A percentile compares a stretch with the other conserved stretches of the same genome.
Evolutionary conservation across 1,139 yeast genomes (phyloP).

Genomic region (Candida pseudoviswanathii): DNA sequence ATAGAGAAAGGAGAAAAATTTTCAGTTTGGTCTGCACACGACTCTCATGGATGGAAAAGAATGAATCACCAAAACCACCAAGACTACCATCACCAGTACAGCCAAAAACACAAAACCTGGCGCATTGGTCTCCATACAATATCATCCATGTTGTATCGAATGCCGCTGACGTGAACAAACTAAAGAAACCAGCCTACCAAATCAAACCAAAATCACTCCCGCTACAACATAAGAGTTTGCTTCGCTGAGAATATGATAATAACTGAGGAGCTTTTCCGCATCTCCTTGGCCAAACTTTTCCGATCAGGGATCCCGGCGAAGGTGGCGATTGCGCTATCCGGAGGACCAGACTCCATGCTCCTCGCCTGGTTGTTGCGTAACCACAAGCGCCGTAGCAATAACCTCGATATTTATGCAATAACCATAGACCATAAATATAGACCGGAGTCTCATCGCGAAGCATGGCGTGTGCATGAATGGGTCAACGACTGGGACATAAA

Average conservation of each 20-base stretch:
- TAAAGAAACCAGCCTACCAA: too few relatives aligned
- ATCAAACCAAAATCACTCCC: background rate
- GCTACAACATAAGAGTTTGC: too few relatives aligned
- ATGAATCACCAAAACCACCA: background rate
- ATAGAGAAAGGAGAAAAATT: background rate
- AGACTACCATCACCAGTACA: background rate
- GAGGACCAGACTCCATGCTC: constrained; percentile 84
- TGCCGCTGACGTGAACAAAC: too few relatives aligned
- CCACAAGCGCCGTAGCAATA: constrained; percentile 25
- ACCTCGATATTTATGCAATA: constrained; percentile 43
- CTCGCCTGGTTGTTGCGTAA: constrained; percentile 49
- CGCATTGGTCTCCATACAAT: too few relatives aligned
- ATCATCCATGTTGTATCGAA: too few relatives aligned
- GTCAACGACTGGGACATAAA: constrained; percentile 40
- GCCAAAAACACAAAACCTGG: background rate
- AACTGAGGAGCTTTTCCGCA: constrained; percentile 5
- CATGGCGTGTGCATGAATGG: constrained; percentile 36
- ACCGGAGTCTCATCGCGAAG: constrained; percentile 49
- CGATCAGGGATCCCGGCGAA: constrained; percentile 16
- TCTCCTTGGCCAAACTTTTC: constrained; percentile 9
- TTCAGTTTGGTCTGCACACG: constrained; percentile 1
- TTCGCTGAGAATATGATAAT: constrained; percentile 7
- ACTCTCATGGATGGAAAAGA: background rate
- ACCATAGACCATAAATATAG: constrained; percentile 64
- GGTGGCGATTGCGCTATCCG: constrained; percentile 59